Evolutionary conservation across 2,329 filamentous ascomycete genomes (phyloP).

Genomic region (Pseudogymnoascus sp.): DNA sequence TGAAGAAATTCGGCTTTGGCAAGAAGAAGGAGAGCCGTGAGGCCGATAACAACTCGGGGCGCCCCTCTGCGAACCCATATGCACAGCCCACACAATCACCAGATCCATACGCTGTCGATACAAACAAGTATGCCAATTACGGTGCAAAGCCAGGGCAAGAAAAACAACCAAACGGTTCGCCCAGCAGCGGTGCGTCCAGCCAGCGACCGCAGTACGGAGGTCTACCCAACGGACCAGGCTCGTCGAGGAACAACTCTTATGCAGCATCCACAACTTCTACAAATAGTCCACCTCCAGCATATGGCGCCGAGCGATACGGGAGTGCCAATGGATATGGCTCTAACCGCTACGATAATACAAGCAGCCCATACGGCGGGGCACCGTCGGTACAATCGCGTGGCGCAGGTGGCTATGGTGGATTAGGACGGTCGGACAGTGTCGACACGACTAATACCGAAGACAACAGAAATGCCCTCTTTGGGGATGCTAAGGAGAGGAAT

Average conservation of each 20-base stretch:
- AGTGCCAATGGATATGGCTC: constrained; percentile 44
- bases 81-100: constrained; percentile 29
- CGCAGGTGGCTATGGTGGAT: constrained; percentile 54
- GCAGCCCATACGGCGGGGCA: constrained; percentile 25
- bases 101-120: constrained; percentile 53
- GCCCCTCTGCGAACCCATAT: constrained; percentile 34
- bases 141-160: constrained; percentile 39
- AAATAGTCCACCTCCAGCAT: constrained; percentile 32
- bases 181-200: not conserved
- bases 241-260: constrained; percentile 18
- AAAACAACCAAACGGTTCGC: constrained; percentile 7
- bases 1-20: constrained; percentile 55
- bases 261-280: constrained; percentile 15
- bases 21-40: constrained; percentile 43
- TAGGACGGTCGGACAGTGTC: constrained; percentile 41
- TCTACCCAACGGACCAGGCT: constrained; percentile 32
- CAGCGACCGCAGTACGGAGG: constrained; percentile 22
- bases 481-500: constrained; percentile 30
- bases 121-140: constrained; percentile 48
- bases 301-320: constrained; percentile 48
- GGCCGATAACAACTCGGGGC: constrained; percentile 39
- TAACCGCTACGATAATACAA: constrained; percentile 44
- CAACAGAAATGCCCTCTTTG: constrained; percentile 57
- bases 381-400: constrained; percentile 34
- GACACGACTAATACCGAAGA: constrained; percentile 38